A percentile compares a stretch with the other conserved stretches of the same genome.
Conservation (phyloP, 306 rosid genomes). For the Prunus dulcis region DNA sequence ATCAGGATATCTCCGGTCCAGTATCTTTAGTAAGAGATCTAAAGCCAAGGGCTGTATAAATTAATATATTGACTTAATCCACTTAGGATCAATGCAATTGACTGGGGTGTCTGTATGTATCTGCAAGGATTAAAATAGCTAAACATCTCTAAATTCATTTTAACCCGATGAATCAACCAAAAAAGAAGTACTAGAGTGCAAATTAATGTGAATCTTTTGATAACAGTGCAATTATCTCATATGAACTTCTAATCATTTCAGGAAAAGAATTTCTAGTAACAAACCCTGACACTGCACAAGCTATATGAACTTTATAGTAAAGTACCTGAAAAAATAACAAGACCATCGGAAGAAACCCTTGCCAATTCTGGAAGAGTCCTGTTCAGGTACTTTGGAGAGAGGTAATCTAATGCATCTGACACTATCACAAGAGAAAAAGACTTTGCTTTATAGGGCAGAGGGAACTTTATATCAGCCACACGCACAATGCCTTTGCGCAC, state of each 20-base stretch:
- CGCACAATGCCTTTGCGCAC: slow-evolving; percentile 75
- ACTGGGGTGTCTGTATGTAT: neutral
- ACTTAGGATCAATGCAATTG: neutral
- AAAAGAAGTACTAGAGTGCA: neutral
- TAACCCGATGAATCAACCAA: neutral
- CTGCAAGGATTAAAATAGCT: neutral
- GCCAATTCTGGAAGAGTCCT: slow-evolving; percentile 85
- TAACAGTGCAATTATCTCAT: neutral
- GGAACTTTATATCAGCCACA: slow-evolving; percentile 79
- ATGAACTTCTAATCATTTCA: neutral
- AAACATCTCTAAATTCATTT: neutral
- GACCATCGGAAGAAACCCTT: slow-evolving; percentile 69
- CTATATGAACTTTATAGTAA: neutral
- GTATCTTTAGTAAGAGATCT: neutral
- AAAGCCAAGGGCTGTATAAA: neutral
- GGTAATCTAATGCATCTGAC: slow-evolving; percentile 86
- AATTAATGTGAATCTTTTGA: neutral
- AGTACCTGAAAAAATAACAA: slow-evolving; percentile 73
- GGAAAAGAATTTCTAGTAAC: neutral
- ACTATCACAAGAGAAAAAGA: slow-evolving; percentile 81
- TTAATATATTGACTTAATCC: neutral
- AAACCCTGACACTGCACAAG: neutral
- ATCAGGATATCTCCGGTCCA: neutral
- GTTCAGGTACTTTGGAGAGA: slow-evolving; percentile 84
- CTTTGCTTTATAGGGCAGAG: slow-evolving; percentile 78